These are phyloP conservation scores for Lachnellula suecica DNA, from an alignment of 2,329 filamentous ascomycete genomes.

Conservation along the genomic window DNA sequence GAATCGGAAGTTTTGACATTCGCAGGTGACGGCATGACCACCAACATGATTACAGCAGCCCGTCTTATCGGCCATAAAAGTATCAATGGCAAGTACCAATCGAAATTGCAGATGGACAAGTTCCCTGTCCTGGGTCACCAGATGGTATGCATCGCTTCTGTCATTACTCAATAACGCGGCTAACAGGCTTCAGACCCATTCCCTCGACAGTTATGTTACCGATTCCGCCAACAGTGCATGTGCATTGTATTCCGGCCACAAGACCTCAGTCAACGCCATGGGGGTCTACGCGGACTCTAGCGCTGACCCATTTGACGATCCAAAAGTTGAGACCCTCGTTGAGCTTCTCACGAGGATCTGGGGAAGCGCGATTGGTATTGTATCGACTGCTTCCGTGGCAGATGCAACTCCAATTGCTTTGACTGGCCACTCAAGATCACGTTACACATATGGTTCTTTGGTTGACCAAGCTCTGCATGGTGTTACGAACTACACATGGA, in stretches of 20 bases:
- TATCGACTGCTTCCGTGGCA: conserved; percentile 78
- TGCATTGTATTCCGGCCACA: conserved; percentile 80
- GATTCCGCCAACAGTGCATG: conserved; percentile 85
- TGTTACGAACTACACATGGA: conserved; percentile 79
- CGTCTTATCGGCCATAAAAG: conserved; percentile 79
- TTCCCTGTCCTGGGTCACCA: conserved; percentile 86
- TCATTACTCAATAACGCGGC: not conserved
- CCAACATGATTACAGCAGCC: conserved; percentile 78
- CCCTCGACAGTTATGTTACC: conserved; percentile 81
- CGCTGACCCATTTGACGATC: conserved; percentile 72
- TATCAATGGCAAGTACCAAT: conserved; percentile 82
- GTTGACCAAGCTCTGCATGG: conserved; percentile 77
- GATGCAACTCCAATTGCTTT: conserved; percentile 81
- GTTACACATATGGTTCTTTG: conserved; percentile 67
- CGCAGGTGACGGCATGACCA: conserved; percentile 60
- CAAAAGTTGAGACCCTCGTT: conserved; percentile 81
- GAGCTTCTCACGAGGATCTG: conserved; percentile 73
- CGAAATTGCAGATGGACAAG: conserved; percentile 72
- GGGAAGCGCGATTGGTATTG: conserved; percentile 59
- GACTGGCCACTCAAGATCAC: conserved; percentile 69
- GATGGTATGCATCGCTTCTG: conserved; percentile 49
- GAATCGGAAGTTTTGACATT: too few species aligned
- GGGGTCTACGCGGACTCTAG: conserved; percentile 79
- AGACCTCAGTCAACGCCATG: conserved; percentile 79
- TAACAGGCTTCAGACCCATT: conserved; percentile 59